Evolutionary conservation across 2,329 filamentous ascomycete genomes (phyloP), one percentile per base, ranked within the genome.

Genomic region (Mycogone perniciosa): DNA sequence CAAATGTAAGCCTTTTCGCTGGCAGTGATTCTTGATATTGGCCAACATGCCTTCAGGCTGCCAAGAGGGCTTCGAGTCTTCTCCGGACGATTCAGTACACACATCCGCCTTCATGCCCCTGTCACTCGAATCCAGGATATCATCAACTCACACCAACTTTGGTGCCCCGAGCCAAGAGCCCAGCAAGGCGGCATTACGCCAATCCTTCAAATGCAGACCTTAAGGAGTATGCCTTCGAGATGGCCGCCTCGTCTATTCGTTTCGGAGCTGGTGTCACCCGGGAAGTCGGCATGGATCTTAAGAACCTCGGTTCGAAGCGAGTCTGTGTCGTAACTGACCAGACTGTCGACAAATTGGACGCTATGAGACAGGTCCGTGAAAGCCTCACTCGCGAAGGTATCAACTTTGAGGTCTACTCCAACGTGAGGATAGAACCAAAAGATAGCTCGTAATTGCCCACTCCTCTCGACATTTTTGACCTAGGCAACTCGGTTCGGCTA

Each of bases 141-240:
- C 87, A 92, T 60, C 84, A 91, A 67, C 59, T 78, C 37, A 76
- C 76, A 38, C 71, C 80, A 38, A 74, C 79, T 54, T 71, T 91
- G 53, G 68, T 75, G 11, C 76, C 76, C 26, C 75, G 72, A 50
- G 67, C 63, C 43, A 55, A 62, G 57, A 52, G 68, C 57, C 57
- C 70, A 33, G 70, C 62, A 31, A 55, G 58, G 27, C 67, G 81
- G 33, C 74, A 73, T 45, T 84, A 80, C 67, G 90, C 89, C n/a
- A 92, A 89, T 0, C 89, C 91, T 0, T 73, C 86, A 31, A 63
- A 62, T 37, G 72, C 86, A 30, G 71, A 77, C 7, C 78, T 90
- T 63, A 96, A 95, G 67, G 93, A 99, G 68, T 99, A 99, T 72
- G 93, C 93, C 10, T 99, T 99, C 65, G 93, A 99, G 69, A 95